These are phyloP conservation scores for Ampelomyces quisqualis DNA, from an alignment of 2,329 filamentous ascomycete species.

Conservation along the genomic window DNA sequence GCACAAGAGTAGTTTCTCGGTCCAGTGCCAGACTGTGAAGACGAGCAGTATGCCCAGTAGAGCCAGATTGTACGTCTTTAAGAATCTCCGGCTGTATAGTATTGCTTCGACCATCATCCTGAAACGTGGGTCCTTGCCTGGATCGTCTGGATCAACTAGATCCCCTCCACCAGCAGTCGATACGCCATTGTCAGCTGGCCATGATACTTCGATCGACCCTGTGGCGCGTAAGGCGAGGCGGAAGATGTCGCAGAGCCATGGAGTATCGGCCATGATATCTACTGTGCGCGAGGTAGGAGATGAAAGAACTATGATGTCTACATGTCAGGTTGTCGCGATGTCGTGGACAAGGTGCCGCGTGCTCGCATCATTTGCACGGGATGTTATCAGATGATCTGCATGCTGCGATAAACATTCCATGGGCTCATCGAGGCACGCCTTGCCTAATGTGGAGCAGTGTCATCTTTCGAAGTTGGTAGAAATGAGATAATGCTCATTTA, in stretches of 20 bases:
- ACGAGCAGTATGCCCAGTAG: conserved; percentile 41
- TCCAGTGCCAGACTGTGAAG: conserved; percentile 44
- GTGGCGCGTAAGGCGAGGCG: conserved; percentile 29
- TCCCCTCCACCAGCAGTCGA: conserved; percentile 11
- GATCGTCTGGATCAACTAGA: conserved; percentile 31
- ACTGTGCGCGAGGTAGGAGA: conserved; percentile 6
- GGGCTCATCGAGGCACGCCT: conserved; percentile 9
- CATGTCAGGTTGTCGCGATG: conserved; percentile 10
- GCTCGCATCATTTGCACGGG: conserved; percentile 11
- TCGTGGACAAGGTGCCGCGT: conserved; percentile 6
- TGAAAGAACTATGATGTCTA: not conserved
- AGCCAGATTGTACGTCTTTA: conserved; percentile 46
- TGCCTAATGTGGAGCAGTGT: conserved; percentile 8
- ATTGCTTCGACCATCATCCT: conserved; percentile 41
- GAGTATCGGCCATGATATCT: conserved; percentile 11
- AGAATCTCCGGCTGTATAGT: conserved; percentile 42
- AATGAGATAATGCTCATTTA: too few species aligned
- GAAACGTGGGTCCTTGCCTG: conserved; percentile 41
- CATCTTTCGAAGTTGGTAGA: too few species aligned
- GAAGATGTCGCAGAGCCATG: conserved; percentile 28
- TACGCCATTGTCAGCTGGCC: conserved; percentile 7
- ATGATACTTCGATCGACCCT: conserved; percentile 21
- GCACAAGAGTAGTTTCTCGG: conserved; percentile 25
- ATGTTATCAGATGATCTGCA: conserved; percentile 9
- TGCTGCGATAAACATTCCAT: conserved; percentile 17